These are phyloP conservation scores for Cutaneotrichosporon sp. DNA, from an alignment of 1,284 basidiomycete genomes.

Conservation along the genomic window DNA sequence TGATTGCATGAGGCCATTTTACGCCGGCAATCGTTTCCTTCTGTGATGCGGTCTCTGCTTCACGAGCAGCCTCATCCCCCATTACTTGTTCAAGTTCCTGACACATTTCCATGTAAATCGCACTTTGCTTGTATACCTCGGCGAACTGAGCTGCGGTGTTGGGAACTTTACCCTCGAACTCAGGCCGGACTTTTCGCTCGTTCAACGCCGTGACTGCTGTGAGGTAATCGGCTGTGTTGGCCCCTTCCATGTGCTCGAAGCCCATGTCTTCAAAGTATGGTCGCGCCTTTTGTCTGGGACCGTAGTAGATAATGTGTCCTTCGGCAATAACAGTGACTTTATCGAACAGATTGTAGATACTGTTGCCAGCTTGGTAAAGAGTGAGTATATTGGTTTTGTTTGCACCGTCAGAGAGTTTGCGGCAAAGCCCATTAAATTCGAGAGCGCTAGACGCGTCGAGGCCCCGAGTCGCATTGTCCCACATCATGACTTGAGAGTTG, in stretches of 20 bases:
- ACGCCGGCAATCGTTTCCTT: conserved; percentile 19
- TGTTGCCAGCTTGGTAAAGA: conserved; percentile 64
- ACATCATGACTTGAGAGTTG: no score
- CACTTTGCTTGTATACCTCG: conserved; percentile 27
- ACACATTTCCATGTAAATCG: conserved; percentile 27
- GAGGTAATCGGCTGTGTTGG: conserved; percentile 57
- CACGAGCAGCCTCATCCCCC: conserved; percentile 13
- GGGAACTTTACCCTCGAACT: conserved; percentile 53
- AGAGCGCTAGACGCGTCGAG: no score
- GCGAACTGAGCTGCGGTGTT: conserved; percentile 59
- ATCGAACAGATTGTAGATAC: conserved; percentile 56
- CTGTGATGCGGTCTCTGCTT: conserved; percentile 21
- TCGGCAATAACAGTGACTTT: conserved; percentile 60
- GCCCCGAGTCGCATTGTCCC: no score
- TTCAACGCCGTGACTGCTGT: conserved; percentile 56
- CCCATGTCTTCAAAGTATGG: conserved; percentile 73
- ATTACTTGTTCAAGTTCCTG: conserved; percentile 33
- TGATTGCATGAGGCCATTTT: conserved; percentile 22
- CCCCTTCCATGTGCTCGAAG: conserved; percentile 55
- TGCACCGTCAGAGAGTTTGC: no score
- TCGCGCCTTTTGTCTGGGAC: conserved; percentile 65
- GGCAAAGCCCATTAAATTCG: no score
- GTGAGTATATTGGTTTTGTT: conserved; percentile 76
- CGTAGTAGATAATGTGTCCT: conserved; percentile 76
- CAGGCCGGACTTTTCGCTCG: conserved; percentile 56